phyloP scores from a whole-genome alignment of 768 basidiomycete genomes.

The Boletus reticuloceps region DNA sequence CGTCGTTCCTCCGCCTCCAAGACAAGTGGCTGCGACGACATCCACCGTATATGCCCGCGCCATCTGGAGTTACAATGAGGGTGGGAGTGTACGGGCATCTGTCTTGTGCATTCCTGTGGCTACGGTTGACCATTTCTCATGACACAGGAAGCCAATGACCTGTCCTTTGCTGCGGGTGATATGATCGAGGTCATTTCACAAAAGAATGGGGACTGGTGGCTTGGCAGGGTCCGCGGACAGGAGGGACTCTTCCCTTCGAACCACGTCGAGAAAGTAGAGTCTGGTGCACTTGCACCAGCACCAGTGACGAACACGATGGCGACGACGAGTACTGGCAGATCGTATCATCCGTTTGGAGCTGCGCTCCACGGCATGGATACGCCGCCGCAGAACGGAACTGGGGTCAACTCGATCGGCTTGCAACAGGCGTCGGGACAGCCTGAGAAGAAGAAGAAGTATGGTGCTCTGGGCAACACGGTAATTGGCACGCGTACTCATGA shows the following conservation, averaged over 20 bases:
- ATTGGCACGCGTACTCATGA: constrained; percentile 7
- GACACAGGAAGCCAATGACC: constrained; percentile 72
- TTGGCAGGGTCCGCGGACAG: constrained; percentile 57
- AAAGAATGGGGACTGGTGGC: constrained; percentile 88
- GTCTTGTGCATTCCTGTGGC: neutral
- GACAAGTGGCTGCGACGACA: constrained; percentile 4
- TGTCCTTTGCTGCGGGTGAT: constrained; percentile 75
- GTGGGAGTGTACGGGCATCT: constrained; percentile 41
- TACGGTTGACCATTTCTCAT: constrained; percentile 3
- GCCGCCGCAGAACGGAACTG: constrained; percentile 28
- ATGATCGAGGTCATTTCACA: constrained; percentile 76
- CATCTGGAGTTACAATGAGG: constrained; percentile 66
- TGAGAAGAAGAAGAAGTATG: constrained; percentile 59
- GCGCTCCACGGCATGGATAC: constrained; percentile 33
- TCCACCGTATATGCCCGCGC: constrained; percentile 59
- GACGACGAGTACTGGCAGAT: neutral
- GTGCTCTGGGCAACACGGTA: constrained; percentile 58
- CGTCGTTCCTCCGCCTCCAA: constrained; percentile 17
- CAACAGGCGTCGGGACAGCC: constrained; percentile 26
- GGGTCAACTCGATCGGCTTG: constrained; percentile 30
- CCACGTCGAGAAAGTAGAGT: constrained; percentile 60
- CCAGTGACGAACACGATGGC: neutral
- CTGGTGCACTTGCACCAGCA: neutral
- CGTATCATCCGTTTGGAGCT: constrained; percentile 39
- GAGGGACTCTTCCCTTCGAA: constrained; percentile 78